These are phyloP conservation scores for Gynandropsis gynandra DNA, from an alignment of 345 rosid genomes.

Conservation along the genomic window DNA sequence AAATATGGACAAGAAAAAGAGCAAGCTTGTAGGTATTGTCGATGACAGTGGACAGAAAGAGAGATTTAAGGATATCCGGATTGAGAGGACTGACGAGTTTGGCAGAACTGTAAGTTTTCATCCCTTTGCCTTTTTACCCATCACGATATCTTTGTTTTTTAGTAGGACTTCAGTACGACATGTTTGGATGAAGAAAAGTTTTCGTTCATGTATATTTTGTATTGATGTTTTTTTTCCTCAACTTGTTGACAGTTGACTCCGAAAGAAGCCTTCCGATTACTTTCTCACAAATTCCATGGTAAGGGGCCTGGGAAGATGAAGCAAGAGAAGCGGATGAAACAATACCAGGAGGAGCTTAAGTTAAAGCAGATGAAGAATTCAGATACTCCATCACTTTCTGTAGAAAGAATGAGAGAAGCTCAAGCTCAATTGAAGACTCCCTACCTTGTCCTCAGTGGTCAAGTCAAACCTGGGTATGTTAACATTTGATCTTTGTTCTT, in stretches of 20 bases:
- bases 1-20: conserved; percentile 98
- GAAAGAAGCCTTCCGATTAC: conserved; percentile 72
- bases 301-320: conserved; percentile 98
- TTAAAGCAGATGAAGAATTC: conserved; percentile 97
- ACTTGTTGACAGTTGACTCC: conserved; percentile 64
- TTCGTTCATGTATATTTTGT: no score
- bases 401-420: conserved; percentile 91
- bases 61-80: conserved; percentile 63
- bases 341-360: conserved; percentile 82
- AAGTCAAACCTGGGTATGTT: conserved; percentile 86
- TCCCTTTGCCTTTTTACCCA: conserved; percentile 12
- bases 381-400: conserved; percentile 89
- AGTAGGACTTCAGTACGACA: no score
- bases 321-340: conserved; percentile 94
- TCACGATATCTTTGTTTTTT: no score
- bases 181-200: no score
- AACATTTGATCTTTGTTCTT: conserved; percentile 10
- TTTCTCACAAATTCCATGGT: conserved; percentile 95
- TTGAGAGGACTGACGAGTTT: conserved; percentile 93
- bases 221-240: no score
- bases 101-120: conserved; percentile 80
- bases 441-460: conserved; percentile 94
- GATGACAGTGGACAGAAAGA: conserved; percentile 38
- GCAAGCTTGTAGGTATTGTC: conserved; percentile 83
- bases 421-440: conserved; percentile 82